Base-by-base conservation (phyloP, 2,329 filamentous ascomycete genomes). In the Helotiales sp. region DNA sequence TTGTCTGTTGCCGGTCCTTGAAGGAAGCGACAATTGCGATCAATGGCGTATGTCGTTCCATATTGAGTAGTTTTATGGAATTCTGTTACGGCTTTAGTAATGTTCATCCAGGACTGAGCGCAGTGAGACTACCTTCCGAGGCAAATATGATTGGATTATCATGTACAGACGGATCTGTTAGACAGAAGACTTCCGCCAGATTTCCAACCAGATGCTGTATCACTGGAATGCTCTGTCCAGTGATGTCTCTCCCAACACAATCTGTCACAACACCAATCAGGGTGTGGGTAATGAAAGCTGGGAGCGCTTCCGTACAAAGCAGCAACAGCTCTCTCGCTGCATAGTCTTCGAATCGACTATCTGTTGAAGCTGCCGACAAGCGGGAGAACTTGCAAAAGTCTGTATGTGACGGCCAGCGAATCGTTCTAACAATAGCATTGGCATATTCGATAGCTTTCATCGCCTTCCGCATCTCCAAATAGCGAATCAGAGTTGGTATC, bases 131-230 rank as follows among this genome's bases (percentile, higher is more conserved):
- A 87, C 86, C 85, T 77, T 90, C 85, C 8, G 86, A 90, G 8
- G 87, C 86, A 70, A 90, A 90, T 3, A 91, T 82, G 54, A 91
- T 88, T 0, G 88, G 88, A 67, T 91, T 90, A 59, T 90, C 89
- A 3, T 80, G 76, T 57, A 86, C 75, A 1, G 85, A 88, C 7
- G 89, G 87, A 68, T 91, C 88, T 0, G 86, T 89, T 53, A 92
- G 71, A 68, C 88, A 91, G 64, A 91, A 91, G 0, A 90, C 87
- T 68, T 91, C 88, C 0, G 86, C 88, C 57, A 91, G 71, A 0
- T 87, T 88, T 69, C 91, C 87, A 0, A 87, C 87, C n/a, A 87
- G 80, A 42, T 88, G 84, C 27, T 81, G 78, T 22, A 90, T 73
- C 60, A 87, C 78, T 0, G 81, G 77, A 2, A 87, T 82, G 17